phyloP scores from a whole-genome alignment of 163 green algal genomes.

The Scenedesmus sp. region DNA sequence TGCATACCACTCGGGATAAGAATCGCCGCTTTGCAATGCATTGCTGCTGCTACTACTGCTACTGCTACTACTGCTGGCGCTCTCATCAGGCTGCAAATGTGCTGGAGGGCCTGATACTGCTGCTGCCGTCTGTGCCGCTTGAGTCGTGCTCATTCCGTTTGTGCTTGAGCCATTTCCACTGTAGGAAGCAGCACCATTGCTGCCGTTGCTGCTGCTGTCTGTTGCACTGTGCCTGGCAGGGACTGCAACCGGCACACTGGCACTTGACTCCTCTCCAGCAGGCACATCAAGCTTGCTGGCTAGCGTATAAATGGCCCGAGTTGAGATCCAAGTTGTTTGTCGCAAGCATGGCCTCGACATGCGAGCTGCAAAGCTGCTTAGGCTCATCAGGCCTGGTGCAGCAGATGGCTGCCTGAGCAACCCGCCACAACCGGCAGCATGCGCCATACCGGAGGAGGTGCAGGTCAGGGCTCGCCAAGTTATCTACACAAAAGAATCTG shows the following conservation, averaged over 20 bases:
- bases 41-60: neutral
- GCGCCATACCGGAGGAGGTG: neutral
- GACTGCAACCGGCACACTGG: neutral
- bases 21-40: neutral
- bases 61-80: neutral
- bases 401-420: constrained; percentile 17
- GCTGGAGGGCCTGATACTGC: neutral
- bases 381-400: constrained; percentile 6
- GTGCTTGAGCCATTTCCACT: neutral
- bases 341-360: neutral
- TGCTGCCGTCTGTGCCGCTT: neutral
- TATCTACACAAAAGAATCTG: neutral
- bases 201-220: neutral
- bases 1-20: constrained; percentile 23
- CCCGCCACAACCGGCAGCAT: constrained; percentile 11
- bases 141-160: neutral
- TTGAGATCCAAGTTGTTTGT: neutral
- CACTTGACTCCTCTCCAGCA: constrained; percentile 3
- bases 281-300: constrained; percentile 12
- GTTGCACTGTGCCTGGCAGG: neutral
- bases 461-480: neutral
- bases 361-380: neutral
- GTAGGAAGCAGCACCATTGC: neutral
- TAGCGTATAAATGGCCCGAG: neutral
- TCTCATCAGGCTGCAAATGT: neutral